These are phyloP conservation scores for Tolypocladium tundrense DNA, from an alignment of 2,329 filamentous ascomycete species.

Conservation along the genomic window DNA sequence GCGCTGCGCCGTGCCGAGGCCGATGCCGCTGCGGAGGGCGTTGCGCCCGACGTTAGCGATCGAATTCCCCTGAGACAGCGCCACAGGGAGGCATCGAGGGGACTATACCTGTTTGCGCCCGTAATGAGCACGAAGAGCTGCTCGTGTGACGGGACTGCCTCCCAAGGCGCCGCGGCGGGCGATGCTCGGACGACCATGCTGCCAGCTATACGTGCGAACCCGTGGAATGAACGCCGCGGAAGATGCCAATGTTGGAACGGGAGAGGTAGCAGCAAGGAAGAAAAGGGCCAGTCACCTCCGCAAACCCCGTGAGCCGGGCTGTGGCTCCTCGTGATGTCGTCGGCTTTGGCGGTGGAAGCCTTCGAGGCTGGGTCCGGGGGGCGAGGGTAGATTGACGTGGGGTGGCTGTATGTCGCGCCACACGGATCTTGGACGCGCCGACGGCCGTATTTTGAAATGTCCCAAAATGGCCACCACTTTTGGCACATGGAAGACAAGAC, in stretches of 20 bases:
- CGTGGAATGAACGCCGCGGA: not conserved
- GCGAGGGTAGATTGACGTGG: not conserved
- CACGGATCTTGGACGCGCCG: not conserved
- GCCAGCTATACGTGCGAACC: not conserved
- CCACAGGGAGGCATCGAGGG: not conserved
- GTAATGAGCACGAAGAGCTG: constrained; percentile 64
- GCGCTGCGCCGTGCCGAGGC: constrained; percentile 72
- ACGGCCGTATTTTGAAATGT: not conserved
- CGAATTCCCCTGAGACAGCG: no score
- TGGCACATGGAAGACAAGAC: not conserved
- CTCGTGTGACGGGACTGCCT: constrained; percentile 24
- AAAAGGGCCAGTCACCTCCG: not conserved
- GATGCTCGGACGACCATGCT: constrained; percentile 3
- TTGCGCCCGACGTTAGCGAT: not conserved
- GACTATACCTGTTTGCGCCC: constrained; percentile 69
- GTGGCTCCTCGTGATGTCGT: not conserved
- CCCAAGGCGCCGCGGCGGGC: constrained; percentile 21
- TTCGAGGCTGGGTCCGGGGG: not conserved
- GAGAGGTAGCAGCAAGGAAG: no score
- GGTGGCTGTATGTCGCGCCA: not conserved
- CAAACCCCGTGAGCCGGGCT: not conserved
- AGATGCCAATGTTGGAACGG: not conserved
- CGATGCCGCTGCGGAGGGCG: constrained; percentile 58
- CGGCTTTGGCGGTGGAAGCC: not conserved
- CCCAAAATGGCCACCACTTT: not conserved